Conservation (phyloP, 1,284 basidiomycete species). For the Cutaneotrichosporon sp. region DNA sequence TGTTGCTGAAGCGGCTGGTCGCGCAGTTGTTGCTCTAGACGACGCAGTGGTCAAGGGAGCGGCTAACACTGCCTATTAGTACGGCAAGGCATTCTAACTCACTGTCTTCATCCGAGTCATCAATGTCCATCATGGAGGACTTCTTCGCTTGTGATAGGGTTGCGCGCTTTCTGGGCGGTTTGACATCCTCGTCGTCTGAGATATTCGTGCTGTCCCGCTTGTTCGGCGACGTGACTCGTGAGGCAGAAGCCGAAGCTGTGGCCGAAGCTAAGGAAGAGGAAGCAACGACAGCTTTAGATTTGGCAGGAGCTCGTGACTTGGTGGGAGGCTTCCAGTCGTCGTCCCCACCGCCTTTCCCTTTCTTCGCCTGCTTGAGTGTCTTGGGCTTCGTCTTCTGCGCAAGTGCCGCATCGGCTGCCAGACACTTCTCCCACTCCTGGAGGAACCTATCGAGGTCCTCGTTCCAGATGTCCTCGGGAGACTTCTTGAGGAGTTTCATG, state of each 20-base stretch:
- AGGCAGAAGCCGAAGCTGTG: conserved; percentile 3
- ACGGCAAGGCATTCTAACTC: conserved; percentile 17
- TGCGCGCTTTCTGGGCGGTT: conserved; percentile 28
- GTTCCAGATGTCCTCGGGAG: conserved; percentile 85
- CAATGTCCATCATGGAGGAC: conserved; percentile 51
- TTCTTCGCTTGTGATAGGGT: conserved; percentile 41
- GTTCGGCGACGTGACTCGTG: conserved; percentile 17
- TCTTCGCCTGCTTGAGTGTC: conserved; percentile 59
- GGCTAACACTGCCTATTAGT: too few relatives aligned
- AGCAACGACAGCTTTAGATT: conserved; percentile 33
- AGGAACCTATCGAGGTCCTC: conserved; percentile 81
- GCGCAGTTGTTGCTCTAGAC: conserved; percentile 6
- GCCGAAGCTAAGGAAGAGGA: conserved; percentile 8
- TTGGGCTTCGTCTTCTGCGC: conserved; percentile 65
- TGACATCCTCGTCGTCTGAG: conserved; percentile 30
- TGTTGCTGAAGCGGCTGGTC: conserved; percentile 18
- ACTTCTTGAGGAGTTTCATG: conserved; percentile 68
- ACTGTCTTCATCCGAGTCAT: conserved; percentile 59
- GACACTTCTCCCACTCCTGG: conserved; percentile 71
- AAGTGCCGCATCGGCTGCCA: conserved; percentile 54
- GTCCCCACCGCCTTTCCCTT: conserved; percentile 54
- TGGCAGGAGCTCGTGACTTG: conserved; percentile 44
- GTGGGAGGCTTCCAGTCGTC: conserved; percentile 60
- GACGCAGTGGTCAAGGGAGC: too few relatives aligned
- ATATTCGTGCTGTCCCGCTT: conserved; percentile 21